A percentile compares a stretch with the other conserved stretches of the same genome.
Conservation (phyloP, 306 rosid species). For the Elaeagnus macrophylla region DNA sequence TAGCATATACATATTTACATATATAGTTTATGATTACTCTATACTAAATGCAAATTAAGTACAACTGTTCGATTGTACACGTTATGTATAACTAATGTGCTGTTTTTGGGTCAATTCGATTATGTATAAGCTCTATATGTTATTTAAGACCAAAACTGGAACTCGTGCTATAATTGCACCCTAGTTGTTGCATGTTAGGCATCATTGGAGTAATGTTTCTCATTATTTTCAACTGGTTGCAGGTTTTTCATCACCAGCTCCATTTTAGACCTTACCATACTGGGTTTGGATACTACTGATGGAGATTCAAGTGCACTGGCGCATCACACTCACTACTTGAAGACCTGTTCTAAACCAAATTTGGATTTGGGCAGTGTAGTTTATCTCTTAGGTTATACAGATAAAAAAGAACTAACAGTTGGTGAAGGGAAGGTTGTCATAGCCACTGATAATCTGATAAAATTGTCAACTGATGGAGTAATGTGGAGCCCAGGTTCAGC, state of each 20-base stretch:
- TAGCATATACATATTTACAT: no score
- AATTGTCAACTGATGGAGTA: conserved; percentile 77
- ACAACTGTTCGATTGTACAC: no score
- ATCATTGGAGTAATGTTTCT: conserved; percentile 3
- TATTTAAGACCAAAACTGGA: no score
- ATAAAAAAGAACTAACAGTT: conserved; percentile 60
- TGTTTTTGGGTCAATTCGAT: no score
- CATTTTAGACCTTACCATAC: conserved; percentile 90
- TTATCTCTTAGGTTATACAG: conserved; percentile 76
- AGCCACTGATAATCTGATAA: conserved; percentile 92
- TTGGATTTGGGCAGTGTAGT: conserved; percentile 81
- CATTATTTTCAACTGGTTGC: conserved; percentile 30
- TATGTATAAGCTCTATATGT: no score
- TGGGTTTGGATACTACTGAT: conserved; percentile 75
- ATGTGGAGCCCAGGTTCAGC: conserved; percentile 89
- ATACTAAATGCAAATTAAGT: no score
- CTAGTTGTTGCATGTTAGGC: no score
- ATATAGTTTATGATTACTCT: no score
- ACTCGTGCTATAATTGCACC: no score
- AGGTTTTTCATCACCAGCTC: conserved; percentile 96
- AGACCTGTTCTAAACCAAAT: conserved; percentile 70
- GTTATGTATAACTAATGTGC: no score
- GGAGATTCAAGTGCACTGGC: conserved; percentile 74
- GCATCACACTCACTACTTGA: conserved; percentile 59
- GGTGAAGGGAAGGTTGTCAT: conserved; percentile 94